These are phyloP conservation scores for Coemansia sp. DNA, from an alignment of 192 early-diverging fungal species.

Conservation along the genomic window DNA sequence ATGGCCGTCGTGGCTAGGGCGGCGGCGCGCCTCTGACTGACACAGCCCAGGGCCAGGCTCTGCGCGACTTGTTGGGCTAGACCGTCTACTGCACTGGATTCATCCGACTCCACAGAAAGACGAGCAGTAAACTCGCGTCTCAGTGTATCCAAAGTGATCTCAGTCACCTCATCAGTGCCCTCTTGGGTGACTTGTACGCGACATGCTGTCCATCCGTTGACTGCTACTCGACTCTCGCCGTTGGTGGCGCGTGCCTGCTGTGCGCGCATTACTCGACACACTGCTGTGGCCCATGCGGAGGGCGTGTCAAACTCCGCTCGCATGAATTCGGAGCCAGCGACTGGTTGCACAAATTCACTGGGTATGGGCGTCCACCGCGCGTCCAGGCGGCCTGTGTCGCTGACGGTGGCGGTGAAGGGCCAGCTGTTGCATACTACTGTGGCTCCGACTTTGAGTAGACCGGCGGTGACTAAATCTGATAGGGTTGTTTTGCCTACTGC, in stretches of 20 bases:
- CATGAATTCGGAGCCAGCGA: slow-evolving; percentile 44
- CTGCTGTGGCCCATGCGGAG: slow-evolving; percentile 63
- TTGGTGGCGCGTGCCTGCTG: slow-evolving; percentile 8
- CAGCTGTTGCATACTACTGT: slow-evolving; percentile 45
- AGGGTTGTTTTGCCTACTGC: slow-evolving; percentile 1
- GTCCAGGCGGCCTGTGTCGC: slow-evolving; percentile 22
- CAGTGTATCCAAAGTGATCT: slow-evolving; percentile 35
- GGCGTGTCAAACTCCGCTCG: slow-evolving; percentile 58
- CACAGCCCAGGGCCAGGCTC: slow-evolving; percentile 36
- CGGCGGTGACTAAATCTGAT: slow-evolving; percentile 28
- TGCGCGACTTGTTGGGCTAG: slow-evolving; percentile 37
- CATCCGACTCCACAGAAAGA: neutral
- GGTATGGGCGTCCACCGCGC: slow-evolving; percentile 40
- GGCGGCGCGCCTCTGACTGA: slow-evolving; percentile 34
- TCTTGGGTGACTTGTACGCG: slow-evolving; percentile 35
- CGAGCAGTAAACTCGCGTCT: slow-evolving; percentile 27
- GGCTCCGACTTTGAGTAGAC: slow-evolving; percentile 27
- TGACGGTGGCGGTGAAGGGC: slow-evolving; percentile 47
- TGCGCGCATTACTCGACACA: slow-evolving; percentile 56
- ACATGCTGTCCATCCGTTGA: slow-evolving; percentile 68
- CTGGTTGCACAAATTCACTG: slow-evolving; percentile 6
- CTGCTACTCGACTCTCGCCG: slow-evolving; percentile 54
- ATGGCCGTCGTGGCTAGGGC: slow-evolving; percentile 18
- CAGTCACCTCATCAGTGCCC: slow-evolving; percentile 1
- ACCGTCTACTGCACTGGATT: slow-evolving; percentile 28